Conservation (phyloP, 768 basidiomycete genomes). For the Leccinum variicolor region DNA sequence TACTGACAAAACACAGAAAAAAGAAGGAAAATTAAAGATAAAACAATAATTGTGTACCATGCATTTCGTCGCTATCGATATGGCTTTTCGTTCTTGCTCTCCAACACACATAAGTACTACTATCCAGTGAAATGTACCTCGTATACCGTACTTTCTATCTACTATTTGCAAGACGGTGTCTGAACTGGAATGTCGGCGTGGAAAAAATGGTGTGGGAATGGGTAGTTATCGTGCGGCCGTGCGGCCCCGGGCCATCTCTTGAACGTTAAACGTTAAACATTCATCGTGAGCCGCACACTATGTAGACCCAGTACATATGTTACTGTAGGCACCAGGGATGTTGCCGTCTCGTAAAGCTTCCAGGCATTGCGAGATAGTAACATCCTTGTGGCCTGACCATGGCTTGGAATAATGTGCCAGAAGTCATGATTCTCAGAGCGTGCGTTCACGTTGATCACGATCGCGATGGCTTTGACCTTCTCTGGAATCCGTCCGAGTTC, state of each 20-base stretch:
- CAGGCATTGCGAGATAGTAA: background rate
- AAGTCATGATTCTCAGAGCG: too few relatives aligned
- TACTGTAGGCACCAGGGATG: background rate
- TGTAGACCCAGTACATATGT: too few relatives aligned
- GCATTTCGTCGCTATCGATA: background rate
- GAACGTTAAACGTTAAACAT: too few relatives aligned
- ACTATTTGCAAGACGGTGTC: too few relatives aligned
- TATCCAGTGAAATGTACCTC: background rate
- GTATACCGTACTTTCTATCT: background rate
- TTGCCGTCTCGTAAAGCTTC: background rate
- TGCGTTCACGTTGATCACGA: background rate
- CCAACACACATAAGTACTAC: background rate
- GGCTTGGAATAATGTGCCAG: background rate
- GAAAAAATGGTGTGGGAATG: too few relatives aligned
- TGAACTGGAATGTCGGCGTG: too few relatives aligned
- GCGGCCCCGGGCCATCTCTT: too few relatives aligned
- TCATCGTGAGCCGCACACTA: too few relatives aligned
- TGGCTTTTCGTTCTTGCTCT: background rate
- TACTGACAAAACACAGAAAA: background rate
- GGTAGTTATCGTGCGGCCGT: too few relatives aligned
- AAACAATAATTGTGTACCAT: background rate
- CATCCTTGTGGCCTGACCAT: background rate
- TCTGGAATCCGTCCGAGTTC: too few relatives aligned
- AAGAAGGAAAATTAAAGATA: background rate
- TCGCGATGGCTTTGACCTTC: too few relatives aligned